These are phyloP conservation scores for Anethum foeniculum DNA, from an alignment of 140 eudicot species.

Conservation along the genomic window DNA sequence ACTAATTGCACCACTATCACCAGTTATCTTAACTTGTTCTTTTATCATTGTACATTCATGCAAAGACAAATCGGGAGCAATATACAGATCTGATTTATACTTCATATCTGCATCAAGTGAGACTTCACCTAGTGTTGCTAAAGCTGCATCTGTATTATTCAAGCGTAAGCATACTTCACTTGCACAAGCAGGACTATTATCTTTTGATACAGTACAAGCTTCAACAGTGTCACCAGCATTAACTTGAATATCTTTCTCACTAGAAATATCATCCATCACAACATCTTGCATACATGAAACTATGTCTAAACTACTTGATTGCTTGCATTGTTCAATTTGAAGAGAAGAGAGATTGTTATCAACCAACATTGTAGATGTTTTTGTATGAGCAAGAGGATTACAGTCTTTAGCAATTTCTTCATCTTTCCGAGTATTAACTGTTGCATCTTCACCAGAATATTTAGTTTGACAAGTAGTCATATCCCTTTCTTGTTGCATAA, in stretches of 20 bases:
- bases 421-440: background rate
- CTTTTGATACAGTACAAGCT: background rate
- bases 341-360: conserved; percentile 15
- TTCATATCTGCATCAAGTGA: background rate
- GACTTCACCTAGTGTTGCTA: background rate
- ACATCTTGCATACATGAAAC: background rate
- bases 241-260: background rate
- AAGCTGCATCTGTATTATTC: background rate
- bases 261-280: conserved; percentile 6
- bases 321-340: conserved; percentile 19
- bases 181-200: background rate
- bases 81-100: background rate
- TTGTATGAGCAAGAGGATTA: conserved; percentile 17
- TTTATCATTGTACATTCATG: conserved; percentile 17
- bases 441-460: conserved; percentile 18
- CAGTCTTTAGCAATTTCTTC: conserved; percentile 5
- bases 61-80: conserved; percentile 24
- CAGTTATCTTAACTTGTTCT: conserved; percentile 21
- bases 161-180: background rate
- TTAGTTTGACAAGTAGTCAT: background rate
- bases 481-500: conserved; percentile 14
- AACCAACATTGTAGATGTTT: conserved; percentile 14
- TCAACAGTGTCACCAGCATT: background rate
- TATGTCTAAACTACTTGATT: background rate
- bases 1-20: conserved; percentile 13